phyloP scores from a whole-genome alignment of 768 basidiomycete genomes.

The Mycena sanguinolenta region DNA sequence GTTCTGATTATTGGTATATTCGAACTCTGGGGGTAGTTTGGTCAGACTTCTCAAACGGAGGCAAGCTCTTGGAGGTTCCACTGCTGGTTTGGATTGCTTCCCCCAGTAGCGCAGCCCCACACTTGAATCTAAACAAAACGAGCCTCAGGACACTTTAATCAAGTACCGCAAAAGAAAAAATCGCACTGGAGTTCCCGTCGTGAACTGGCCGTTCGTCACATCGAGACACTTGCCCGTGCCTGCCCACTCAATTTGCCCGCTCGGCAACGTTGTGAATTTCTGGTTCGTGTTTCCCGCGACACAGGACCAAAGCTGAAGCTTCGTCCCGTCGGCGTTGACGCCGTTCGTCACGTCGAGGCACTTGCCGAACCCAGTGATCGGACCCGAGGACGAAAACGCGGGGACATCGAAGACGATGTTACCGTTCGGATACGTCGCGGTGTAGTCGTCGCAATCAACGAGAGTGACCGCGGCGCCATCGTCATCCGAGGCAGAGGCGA shows the following conservation, averaged over 20 bases:
- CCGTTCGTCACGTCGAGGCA: conserved; percentile 41
- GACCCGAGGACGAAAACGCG: conserved; percentile 2
- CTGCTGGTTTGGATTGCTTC: too few relatives aligned
- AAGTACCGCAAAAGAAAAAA: too few relatives aligned
- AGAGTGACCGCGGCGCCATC: conserved; percentile 18
- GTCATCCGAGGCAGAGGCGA: conserved; percentile 13
- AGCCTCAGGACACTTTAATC: too few relatives aligned
- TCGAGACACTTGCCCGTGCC: conserved; percentile 26
- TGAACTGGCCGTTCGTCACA: conserved; percentile 19
- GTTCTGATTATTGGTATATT: too few relatives aligned
- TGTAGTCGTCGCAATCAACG: conserved; percentile 17
- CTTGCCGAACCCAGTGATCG: conserved; percentile 11
- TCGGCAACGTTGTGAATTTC: neutral
- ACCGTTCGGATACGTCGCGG: conserved; percentile 20
- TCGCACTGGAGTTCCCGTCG: conserved; percentile 9
- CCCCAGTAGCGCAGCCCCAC: too few relatives aligned
- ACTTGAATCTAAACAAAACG: too few relatives aligned
- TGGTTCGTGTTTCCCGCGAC: conserved; percentile 23
- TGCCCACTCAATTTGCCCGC: neutral
- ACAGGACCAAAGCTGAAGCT: conserved; percentile 42
- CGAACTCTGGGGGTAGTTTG: too few relatives aligned
- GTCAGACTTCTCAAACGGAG: too few relatives aligned
- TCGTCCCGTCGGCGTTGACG: too few relatives aligned
- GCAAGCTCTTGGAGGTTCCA: too few relatives aligned
- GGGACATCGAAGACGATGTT: conserved; percentile 27